These are phyloP conservation scores for Candida sanyaensis DNA, from an alignment of 1,139 yeast species.

Conservation along the genomic window DNA sequence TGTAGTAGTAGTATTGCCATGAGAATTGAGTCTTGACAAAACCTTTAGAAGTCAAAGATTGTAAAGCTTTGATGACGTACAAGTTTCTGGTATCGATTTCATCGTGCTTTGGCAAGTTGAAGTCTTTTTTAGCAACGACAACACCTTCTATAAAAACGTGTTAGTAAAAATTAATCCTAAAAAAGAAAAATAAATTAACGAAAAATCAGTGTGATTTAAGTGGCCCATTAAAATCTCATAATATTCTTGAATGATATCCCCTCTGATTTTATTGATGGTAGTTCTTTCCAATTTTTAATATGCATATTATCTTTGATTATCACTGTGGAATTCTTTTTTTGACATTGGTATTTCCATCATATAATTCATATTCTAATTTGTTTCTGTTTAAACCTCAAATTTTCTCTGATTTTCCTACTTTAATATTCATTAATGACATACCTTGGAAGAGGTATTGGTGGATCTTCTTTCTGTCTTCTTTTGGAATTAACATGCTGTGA, in stretches of 20 bases:
- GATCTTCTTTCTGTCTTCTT: constrained; percentile 99
- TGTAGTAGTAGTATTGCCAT: constrained; percentile 99
- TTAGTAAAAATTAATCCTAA: constrained; percentile 24
- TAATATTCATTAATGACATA: constrained; percentile 44
- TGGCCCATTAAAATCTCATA: background rate
- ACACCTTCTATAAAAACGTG: constrained; percentile 78
- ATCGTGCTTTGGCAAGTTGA: constrained; percentile 96
- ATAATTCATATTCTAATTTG: background rate
- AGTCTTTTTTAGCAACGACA: constrained; percentile 99
- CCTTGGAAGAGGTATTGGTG: constrained; percentile 99
- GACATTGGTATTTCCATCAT: background rate
- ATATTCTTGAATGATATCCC: too few relatives aligned
- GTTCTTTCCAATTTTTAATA: background rate
- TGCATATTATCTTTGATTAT: background rate
- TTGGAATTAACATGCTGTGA: constrained; percentile 89
- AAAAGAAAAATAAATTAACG: background rate
- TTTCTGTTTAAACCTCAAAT: background rate
- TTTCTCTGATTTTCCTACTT: background rate
- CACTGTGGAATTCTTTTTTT: too few relatives aligned
- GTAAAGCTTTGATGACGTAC: constrained; percentile 98
- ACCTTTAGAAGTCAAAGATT: constrained; percentile 98
- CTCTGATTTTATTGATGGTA: too few relatives aligned
- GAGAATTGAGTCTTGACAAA: constrained; percentile 99
- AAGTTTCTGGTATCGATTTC: constrained; percentile 98
- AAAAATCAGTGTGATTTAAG: background rate